Evolutionary conservation across 2,329 filamentous ascomycete genomes (phyloP).

Genomic region (Aspergillus tubingensis): DNA sequence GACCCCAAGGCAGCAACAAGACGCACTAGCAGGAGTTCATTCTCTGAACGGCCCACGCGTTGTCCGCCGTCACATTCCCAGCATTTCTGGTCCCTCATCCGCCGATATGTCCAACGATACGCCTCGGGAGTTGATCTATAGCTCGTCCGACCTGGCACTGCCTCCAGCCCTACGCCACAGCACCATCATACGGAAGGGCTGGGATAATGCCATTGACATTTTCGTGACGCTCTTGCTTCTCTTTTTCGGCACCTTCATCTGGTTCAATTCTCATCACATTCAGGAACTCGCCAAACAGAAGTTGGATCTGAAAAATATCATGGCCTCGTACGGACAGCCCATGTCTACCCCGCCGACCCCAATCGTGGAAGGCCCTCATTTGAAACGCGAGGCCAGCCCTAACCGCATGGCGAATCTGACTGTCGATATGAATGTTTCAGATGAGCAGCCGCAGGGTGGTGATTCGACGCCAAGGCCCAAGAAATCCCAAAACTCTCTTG

Average conservation of each 20-base stretch:
- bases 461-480: conserved; percentile 34
- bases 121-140: conserved; percentile 38
- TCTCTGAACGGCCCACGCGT: conserved; percentile 55
- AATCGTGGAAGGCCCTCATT: conserved; percentile 27
- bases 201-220: conserved; percentile 49
- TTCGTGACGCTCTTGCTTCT: conserved; percentile 44
- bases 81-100: conserved; percentile 45
- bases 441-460: conserved; percentile 20
- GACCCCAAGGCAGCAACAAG: conserved; percentile 53
- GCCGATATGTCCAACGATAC: conserved; percentile 40
- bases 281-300: conserved; percentile 47
- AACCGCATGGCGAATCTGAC: conserved; percentile 32
- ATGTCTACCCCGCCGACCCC: conserved; percentile 45
- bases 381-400: conserved; percentile 32
- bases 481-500: conserved; percentile 21
- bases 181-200: conserved; percentile 49
- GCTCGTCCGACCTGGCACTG: conserved; percentile 40
- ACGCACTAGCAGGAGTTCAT: conserved; percentile 72
- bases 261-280: conserved; percentile 45
- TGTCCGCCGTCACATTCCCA: conserved; percentile 43
- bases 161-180: conserved; percentile 45
- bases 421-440: conserved; percentile 32
- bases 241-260: conserved; percentile 45
- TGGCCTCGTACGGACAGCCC: conserved; percentile 42
- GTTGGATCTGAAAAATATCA: conserved; percentile 48